Evolutionary conservation across 306 rosid genomes (phyloP), one percentile per base, ranked within the genome.

Genomic region (Cucurbita ficifolia): DNA sequence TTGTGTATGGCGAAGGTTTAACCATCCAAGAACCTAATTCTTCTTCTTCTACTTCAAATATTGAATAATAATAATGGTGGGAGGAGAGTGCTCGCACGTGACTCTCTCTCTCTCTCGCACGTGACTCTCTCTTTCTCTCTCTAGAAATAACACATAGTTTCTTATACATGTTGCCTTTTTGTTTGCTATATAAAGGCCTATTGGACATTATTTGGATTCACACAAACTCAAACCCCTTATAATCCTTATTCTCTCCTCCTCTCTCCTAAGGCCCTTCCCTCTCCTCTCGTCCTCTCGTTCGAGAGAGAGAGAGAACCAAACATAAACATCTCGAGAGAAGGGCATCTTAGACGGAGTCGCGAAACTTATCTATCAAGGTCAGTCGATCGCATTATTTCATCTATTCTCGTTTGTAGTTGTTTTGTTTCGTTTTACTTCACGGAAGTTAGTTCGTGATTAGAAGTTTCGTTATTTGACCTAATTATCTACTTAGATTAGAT

Each of bases 11-110:
- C 53, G 7, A 43, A 43, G 72, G 53, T 40, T 65, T 21, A 65
- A 65, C 16, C 43, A 43, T 65, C 38, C 10, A 42, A 76, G 84
- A 82, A 82, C 69, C 88, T 40, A 78, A 82, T 82, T 80, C 86
- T 58, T 16, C 72, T 60, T 58, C 48, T 38, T 65, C 36, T 19
- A 6, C 42, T 59, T 59, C 42, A 7, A 59, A 60, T 60, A 60
- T 60, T 38, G 76, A 73, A 48, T 60, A 77, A 82, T 60, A 77
- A 82, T 70, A 78, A 82, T 70, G 79, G 36, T 63, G 82, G 80
- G 72, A 21, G 29, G 75, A 74, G 82, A 79, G 74, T 75, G 60
- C 39, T 51, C 67, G 45, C 76, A 76, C 57, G 76, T 82, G 76
- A 64, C 52, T 4, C 10, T 43, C 18, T 65, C 18, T 65, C 18